Percentiles rank a stretch among this genome's conserved stretches.
These are phyloP conservation scores for Talaromyces wortmannii DNA, from an alignment of 495 filamentous ascomycete species.

Conservation along the genomic window DNA sequence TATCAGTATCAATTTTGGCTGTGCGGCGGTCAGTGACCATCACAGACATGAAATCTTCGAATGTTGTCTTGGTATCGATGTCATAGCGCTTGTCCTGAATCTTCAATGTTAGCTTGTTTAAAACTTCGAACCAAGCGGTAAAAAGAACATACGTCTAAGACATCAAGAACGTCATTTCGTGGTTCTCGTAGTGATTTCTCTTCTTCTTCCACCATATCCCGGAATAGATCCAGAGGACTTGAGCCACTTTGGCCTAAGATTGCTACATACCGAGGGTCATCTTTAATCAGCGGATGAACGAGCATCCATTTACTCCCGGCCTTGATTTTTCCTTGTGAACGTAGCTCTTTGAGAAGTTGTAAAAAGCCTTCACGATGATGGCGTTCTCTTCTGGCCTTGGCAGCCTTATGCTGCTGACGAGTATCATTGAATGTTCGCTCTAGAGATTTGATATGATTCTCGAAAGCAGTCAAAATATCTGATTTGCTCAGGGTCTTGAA, in stretches of 20 bases:
- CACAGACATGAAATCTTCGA: conserved; percentile 75
- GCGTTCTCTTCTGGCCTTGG: conserved; percentile 72
- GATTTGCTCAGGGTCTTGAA: conserved; percentile 82
- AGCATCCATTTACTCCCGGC: conserved; percentile 87
- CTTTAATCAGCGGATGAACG: conserved; percentile 66
- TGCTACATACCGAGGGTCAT: conserved; percentile 76
- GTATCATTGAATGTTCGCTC: conserved; percentile 87
- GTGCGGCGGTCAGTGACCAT: conserved; percentile 80
- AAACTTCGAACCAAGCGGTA: not conserved
- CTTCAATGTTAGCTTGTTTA: conserved; percentile 1
- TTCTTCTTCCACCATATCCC: conserved; percentile 94
- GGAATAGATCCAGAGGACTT: conserved; percentile 88
- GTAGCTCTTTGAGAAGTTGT: conserved; percentile 65
- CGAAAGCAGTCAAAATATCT: conserved; percentile 88
- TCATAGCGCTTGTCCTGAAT: conserved; percentile 82
- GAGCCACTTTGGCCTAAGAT: conserved; percentile 86
- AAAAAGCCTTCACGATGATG: conserved; percentile 77
- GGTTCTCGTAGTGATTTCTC: conserved; percentile 73
- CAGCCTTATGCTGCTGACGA: conserved; percentile 77
- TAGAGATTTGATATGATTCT: conserved; percentile 87
- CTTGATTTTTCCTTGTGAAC: conserved; percentile 74
- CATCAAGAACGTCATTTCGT: conserved; percentile 81
- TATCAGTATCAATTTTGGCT: conserved; percentile 71
- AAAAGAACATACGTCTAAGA: conserved; percentile 68
- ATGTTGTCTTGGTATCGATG: conserved; percentile 75